A percentile compares a stretch with the other conserved stretches of the same genome.
Evolutionary conservation across 352 stramenopile genomes (phyloP).

Genomic region (Pythium grandisporangium): DNA sequence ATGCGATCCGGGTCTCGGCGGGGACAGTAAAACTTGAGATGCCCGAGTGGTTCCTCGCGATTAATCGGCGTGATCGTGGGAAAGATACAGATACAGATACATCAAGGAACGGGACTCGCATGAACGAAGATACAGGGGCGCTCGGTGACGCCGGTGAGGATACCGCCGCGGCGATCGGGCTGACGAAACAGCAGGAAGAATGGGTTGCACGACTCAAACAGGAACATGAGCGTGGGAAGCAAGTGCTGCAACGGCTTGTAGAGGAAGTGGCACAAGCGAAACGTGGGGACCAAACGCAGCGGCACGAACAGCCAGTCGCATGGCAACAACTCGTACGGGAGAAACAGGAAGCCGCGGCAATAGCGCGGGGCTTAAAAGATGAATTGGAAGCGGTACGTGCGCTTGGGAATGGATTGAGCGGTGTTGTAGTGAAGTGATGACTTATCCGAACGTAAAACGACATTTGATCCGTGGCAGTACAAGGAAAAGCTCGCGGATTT

Average conservation of each 20-base stretch:
- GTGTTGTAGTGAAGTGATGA: no score
- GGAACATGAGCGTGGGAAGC: conserved; percentile 25
- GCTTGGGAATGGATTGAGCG: no score
- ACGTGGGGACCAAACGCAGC: no score
- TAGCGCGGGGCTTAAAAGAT: conserved; percentile 35
- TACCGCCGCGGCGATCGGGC: conserved; percentile 6
- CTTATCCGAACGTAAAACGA: no score
- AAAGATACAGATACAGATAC: conserved; percentile 16
- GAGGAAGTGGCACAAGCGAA: background rate
- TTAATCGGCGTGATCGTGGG: conserved; percentile 36
- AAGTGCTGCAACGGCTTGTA: conserved; percentile 29
- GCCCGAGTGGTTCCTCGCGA: conserved; percentile 64
- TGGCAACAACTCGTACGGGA: conserved; percentile 43
- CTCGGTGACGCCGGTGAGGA: conserved; percentile 4
- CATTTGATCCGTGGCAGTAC: conserved; percentile 19
- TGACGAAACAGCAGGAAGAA: conserved; percentile 24
- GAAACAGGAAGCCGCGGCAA: conserved; percentile 34
- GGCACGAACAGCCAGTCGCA: no score
- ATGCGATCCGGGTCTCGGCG: conserved; percentile 22
- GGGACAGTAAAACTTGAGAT: conserved; percentile 40
- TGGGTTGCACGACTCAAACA: conserved; percentile 29
- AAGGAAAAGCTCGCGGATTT: conserved; percentile 48
- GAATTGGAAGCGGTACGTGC: conserved; percentile 45
- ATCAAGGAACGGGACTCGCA: conserved; percentile 1
- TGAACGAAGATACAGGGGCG: no score